A percentile compares a stretch with the other conserved stretches of the same genome.
phyloP scores from a whole-genome alignment of 2,329 filamentous ascomycete genomes.

The Scytalidium sp. region DNA sequence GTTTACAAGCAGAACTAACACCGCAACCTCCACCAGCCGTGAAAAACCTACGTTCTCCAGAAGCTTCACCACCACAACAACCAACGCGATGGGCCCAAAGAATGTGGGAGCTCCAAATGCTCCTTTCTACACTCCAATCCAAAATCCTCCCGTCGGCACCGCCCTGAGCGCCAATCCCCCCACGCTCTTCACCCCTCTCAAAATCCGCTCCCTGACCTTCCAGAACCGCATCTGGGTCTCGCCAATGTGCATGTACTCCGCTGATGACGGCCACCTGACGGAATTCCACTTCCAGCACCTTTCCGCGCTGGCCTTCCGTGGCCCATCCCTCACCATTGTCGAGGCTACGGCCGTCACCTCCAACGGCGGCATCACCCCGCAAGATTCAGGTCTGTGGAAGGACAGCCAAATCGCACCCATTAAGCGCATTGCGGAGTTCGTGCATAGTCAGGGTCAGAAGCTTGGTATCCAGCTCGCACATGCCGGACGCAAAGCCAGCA shows the following conservation, averaged over 20 bases:
- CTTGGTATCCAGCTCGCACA: slow-evolving; percentile 71
- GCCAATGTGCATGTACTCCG: slow-evolving; percentile 43
- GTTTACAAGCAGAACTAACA: no score
- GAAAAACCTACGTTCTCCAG: no score
- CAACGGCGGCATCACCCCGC: slow-evolving; percentile 29
- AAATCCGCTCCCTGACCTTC: slow-evolving; percentile 39
- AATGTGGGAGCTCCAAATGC: slow-evolving; percentile 18
- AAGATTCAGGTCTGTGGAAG: slow-evolving; percentile 30
- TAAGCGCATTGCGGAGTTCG: slow-evolving; percentile 35
- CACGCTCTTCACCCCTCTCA: slow-evolving; percentile 41
- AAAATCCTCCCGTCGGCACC: slow-evolving; percentile 25
- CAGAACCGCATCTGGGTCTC: slow-evolving; percentile 45
- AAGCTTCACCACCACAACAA: no score
- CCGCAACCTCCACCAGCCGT: no score
- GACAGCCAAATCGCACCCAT: slow-evolving; percentile 34
- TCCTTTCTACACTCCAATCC: slow-evolving; percentile 28
- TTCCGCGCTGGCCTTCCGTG: slow-evolving; percentile 27
- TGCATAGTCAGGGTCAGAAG: slow-evolving; percentile 53
- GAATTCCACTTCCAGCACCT: slow-evolving; percentile 31
- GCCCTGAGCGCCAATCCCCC: slow-evolving; percentile 24
- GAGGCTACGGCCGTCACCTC: slow-evolving; percentile 31
- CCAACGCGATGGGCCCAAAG: slow-evolving; percentile 4
- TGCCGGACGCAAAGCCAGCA: slow-evolving; percentile 48
- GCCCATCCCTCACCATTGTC: slow-evolving; percentile 29
- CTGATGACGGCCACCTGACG: slow-evolving; percentile 25